Evolutionary conservation across 768 basidiomycete genomes (phyloP), one percentile per base, ranked within the genome.

Genomic region (Naganishia antarctica): DNA sequence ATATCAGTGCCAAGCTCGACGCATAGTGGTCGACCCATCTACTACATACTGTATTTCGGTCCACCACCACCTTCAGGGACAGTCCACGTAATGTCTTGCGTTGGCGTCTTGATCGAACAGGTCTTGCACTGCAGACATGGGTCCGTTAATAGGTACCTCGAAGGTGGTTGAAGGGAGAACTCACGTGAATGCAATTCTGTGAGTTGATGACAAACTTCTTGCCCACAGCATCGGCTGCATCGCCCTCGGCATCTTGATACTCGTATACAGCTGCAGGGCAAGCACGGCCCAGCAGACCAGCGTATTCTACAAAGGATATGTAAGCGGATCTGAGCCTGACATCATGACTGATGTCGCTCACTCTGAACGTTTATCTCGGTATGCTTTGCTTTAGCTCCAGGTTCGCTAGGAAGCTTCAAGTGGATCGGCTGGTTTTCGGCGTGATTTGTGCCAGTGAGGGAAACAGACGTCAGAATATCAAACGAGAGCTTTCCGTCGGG

Each of bases 181-280:
- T 67, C 50, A 77, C 74, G 57, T 76, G 76, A 43, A 75, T 74
- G 65, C 71, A 76, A 61, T 77, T 76, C 82, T 97, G 94, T 1
- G 91, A 89, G 78, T 99, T 99, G 74, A 98, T 99, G 26, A 97
- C 88, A 60, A 99, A 81, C 79, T 88, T 89, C 77, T 88, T 90
- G 7, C 91, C 90, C 26, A 82, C 82, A 82, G 87, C 90, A 0
- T 84, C 85, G 18, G 70, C 78, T n/a, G 78, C 79, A 21, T 80
- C 74, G 0, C 71, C 71, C 45, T 87, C 86, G 18, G 83, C 86
- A 31, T 89, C 84, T 2, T 93, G 87, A 73, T 99, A 99, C 79
- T 99, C 94, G 76, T 99, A 99, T 43, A 98, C 94, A 4, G 86
- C 90, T 0, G 96, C 94, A 0, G 94, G 94, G 77, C 94, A 99